These are phyloP conservation scores for Pichia cactophila DNA, from an alignment of 1,139 yeast genomes.

Conservation along the genomic window DNA sequence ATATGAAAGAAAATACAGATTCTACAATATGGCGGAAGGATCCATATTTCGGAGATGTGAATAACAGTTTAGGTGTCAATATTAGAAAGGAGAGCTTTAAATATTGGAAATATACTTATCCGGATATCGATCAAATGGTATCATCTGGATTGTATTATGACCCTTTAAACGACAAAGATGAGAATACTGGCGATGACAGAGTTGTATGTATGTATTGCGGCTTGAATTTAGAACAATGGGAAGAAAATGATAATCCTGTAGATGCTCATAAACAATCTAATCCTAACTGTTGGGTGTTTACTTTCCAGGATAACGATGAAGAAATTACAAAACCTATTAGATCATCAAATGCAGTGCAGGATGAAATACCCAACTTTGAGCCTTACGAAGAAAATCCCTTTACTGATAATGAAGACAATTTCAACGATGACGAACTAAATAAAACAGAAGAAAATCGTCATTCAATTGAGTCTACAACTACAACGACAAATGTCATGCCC, in stretches of 20 bases:
- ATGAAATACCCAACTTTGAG: neutral
- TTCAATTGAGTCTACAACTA: constrained; percentile 6
- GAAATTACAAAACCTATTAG: too few relatives aligned
- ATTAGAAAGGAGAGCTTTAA: constrained; percentile 9
- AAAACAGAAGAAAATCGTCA: constrained; percentile 1
- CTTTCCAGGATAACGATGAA: neutral
- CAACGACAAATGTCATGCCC: constrained; percentile 11
- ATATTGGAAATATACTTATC: constrained; percentile 3
- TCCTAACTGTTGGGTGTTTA: constrained; percentile 44
- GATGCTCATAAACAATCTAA: constrained; percentile 42
- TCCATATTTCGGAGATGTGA: constrained; percentile 4
- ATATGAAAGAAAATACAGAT: neutral
- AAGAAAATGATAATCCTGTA: constrained; percentile 54
- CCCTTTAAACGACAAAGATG: constrained; percentile 31
- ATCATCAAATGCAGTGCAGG: too few relatives aligned
- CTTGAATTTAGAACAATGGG: constrained; percentile 67
- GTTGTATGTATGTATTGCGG: constrained; percentile 69
- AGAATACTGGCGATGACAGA: constrained; percentile 44
- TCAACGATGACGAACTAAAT: constrained; percentile 1
- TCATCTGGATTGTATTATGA: constrained; percentile 40
- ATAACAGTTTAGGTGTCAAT: constrained; percentile 1
- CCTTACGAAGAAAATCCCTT: neutral
- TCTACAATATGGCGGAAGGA: constrained; percentile 1
- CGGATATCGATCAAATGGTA: constrained; percentile 9
- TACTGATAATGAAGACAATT: neutral